Percentiles rank a stretch among this genome's conserved stretches.
Evolutionary conservation across 2,329 filamentous ascomycete genomes (phyloP).

Genomic region (Fusarium sp.): DNA sequence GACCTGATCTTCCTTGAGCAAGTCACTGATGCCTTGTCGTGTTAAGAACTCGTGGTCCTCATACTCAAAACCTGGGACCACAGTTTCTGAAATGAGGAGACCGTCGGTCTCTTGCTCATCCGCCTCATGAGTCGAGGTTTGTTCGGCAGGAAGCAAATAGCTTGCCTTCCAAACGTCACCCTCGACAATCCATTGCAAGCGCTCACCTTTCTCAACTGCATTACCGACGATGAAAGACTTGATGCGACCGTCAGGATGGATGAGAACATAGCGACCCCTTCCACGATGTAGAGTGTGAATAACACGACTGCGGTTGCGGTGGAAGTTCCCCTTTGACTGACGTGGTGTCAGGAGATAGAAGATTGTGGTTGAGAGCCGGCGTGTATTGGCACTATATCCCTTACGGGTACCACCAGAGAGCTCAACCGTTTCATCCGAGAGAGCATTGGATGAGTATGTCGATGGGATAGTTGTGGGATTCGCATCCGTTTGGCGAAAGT

Average conservation of each 20-base stretch:
- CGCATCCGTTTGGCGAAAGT: slow-evolving; percentile 71
- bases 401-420: slow-evolving; percentile 49
- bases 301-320: slow-evolving; percentile 70
- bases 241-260: slow-evolving; percentile 68
- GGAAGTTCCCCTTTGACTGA: slow-evolving; percentile 68
- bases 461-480: slow-evolving; percentile 64
- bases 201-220: slow-evolving; percentile 68
- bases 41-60: slow-evolving; percentile 74
- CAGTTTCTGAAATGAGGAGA: slow-evolving; percentile 74
- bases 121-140: slow-evolving; percentile 37
- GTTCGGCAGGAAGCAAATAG: slow-evolving; percentile 59
- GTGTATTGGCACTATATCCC: slow-evolving; percentile 53
- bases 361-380: slow-evolving; percentile 70
- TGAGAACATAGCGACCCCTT: slow-evolving; percentile 71
- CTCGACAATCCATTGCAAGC: slow-evolving; percentile 75
- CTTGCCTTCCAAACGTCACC: slow-evolving; percentile 75
- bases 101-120: slow-evolving; percentile 56
- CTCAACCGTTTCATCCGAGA: slow-evolving; percentile 50
- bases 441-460: slow-evolving; percentile 50
- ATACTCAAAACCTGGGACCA: slow-evolving; percentile 75
- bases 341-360: slow-evolving; percentile 71
- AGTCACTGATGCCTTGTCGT: slow-evolving; percentile 58
- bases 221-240: slow-evolving; percentile 73
- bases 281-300: slow-evolving; percentile 74
- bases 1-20: slow-evolving; percentile 63